phyloP scores from a whole-genome alignment of 371 early-diverging fungal species.

The Rhizomucor pusillus region DNA sequence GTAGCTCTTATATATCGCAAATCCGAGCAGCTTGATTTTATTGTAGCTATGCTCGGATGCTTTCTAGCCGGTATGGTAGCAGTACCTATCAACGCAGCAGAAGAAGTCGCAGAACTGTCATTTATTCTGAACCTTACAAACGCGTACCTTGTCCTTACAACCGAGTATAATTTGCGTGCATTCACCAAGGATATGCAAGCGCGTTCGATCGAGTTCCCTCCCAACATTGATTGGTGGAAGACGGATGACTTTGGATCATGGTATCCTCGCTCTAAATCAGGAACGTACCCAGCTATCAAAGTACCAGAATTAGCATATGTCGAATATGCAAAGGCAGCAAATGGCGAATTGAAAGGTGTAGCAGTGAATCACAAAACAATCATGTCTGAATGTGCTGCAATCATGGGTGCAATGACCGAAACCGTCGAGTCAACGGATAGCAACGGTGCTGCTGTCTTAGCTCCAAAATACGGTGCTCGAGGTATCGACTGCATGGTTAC shows the following conservation, averaged over 20 bases:
- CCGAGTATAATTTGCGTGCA: slow-evolving; percentile 73
- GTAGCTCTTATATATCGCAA: slow-evolving; percentile 81
- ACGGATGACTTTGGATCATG: slow-evolving; percentile 69
- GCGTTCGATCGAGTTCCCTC: slow-evolving; percentile 60
- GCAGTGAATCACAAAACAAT: slow-evolving; percentile 76
- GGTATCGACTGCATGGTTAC: slow-evolving; percentile 53
- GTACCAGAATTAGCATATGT: slow-evolving; percentile 78
- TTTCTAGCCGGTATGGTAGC: slow-evolving; percentile 81
- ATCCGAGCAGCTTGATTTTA: slow-evolving; percentile 75
- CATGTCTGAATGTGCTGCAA: slow-evolving; percentile 63
- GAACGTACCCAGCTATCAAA: slow-evolving; percentile 38
- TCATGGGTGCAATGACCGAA: slow-evolving; percentile 28
- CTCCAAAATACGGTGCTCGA: slow-evolving; percentile 15
- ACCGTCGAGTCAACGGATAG: slow-evolving; percentile 11
- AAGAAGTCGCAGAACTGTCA: slow-evolving; percentile 75
- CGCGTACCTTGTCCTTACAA: slow-evolving; percentile 70
- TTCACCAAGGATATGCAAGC: slow-evolving; percentile 66
- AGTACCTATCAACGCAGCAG: slow-evolving; percentile 80
- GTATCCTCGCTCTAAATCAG: slow-evolving; percentile 49
- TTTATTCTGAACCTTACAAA: slow-evolving; percentile 71
- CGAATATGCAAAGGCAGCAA: slow-evolving; percentile 80
- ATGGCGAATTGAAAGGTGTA: slow-evolving; percentile 85
- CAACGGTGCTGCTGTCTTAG: slow-evolving; percentile 1
- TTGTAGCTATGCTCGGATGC: slow-evolving; percentile 76
- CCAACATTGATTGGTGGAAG: slow-evolving; percentile 73